Percentiles rank a stretch among this genome's conserved stretches.
Evolutionary conservation across 1,284 basidiomycete species (phyloP).

Genomic region (Pterulicium gracile): DNA sequence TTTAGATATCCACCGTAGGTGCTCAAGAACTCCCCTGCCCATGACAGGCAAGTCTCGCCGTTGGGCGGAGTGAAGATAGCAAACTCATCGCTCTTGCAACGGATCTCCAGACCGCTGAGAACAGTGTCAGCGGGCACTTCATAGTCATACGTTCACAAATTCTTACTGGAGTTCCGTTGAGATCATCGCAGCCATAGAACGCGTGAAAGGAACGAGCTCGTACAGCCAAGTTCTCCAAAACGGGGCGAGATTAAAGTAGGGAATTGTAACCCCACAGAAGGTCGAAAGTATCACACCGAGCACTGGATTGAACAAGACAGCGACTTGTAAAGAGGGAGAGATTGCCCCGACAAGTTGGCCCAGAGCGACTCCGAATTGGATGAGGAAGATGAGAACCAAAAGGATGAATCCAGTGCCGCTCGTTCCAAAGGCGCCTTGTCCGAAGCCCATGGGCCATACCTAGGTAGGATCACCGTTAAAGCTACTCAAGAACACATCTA

Average conservation of each 20-base stretch:
- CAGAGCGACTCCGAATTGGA: conserved; percentile 68
- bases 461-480: too few species aligned
- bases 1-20: conserved; percentile 71
- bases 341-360: conserved; percentile 75
- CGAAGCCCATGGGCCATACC: conserved; percentile 66
- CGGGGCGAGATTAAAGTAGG: conserved; percentile 49
- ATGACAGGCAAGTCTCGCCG: conserved; percentile 65
- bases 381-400: conserved; percentile 60
- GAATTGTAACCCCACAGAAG: conserved; percentile 79
- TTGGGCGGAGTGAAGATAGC: conserved; percentile 58
- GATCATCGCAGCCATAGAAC: conserved; percentile 62
- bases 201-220: conserved; percentile 59
- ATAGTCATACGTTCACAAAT: background rate
- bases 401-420: conserved; percentile 70
- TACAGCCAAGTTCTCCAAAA: conserved; percentile 79
- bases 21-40: conserved; percentile 57
- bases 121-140: background rate
- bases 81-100: conserved; percentile 61
- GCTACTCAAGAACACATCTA: too few species aligned
- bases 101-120: conserved; percentile 49
- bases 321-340: conserved; percentile 67
- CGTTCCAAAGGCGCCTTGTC: conserved; percentile 45
- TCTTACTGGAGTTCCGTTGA: conserved; percentile 67
- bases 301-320: conserved; percentile 77
- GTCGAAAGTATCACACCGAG: conserved; percentile 55